Percentiles rank a stretch among this genome's conserved stretches.
phyloP scores from a whole-genome alignment of 306 rosid species.

The Alnus rubra region DNA sequence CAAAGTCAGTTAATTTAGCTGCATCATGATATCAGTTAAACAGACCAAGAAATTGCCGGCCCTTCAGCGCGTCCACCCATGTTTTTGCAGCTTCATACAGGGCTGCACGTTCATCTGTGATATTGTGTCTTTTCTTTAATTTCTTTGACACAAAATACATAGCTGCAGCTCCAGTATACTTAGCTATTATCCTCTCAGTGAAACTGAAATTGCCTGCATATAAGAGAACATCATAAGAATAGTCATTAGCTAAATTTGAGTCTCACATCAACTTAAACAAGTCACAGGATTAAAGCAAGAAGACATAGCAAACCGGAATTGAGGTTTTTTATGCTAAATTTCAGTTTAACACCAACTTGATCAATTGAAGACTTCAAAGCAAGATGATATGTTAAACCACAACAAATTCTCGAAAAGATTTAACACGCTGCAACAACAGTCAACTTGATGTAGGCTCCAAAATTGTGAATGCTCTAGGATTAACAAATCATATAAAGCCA shows the following conservation, averaged over 20 bases:
- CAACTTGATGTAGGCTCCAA: not conserved
- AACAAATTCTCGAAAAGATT: not conserved
- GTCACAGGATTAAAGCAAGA: not conserved
- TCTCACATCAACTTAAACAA: not conserved
- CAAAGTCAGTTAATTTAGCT: not conserved
- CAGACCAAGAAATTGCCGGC: constrained; percentile 75
- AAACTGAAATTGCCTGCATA: constrained; percentile 82
- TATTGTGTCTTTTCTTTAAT: constrained; percentile 86
- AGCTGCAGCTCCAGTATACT: constrained; percentile 93
- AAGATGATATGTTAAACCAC: not conserved
- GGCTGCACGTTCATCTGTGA: constrained; percentile 77
- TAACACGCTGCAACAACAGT: not conserved
- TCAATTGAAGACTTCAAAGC: not conserved
- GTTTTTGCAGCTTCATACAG: constrained; percentile 81
- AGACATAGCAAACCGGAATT: not conserved
- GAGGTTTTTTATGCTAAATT: not conserved
- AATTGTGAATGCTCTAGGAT: not conserved
- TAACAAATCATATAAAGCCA: not conserved
- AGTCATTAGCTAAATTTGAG: not conserved
- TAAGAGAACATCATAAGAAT: not conserved
- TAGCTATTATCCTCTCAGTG: constrained; percentile 69
- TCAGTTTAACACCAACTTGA: not conserved
- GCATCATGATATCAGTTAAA: constrained; percentile 11
- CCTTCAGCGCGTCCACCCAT: constrained; percentile 85
- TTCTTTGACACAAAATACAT: constrained; percentile 94